phyloP scores from a whole-genome alignment of 2,329 filamentous ascomycete genomes.

The Botryotinia narcissicola region DNA sequence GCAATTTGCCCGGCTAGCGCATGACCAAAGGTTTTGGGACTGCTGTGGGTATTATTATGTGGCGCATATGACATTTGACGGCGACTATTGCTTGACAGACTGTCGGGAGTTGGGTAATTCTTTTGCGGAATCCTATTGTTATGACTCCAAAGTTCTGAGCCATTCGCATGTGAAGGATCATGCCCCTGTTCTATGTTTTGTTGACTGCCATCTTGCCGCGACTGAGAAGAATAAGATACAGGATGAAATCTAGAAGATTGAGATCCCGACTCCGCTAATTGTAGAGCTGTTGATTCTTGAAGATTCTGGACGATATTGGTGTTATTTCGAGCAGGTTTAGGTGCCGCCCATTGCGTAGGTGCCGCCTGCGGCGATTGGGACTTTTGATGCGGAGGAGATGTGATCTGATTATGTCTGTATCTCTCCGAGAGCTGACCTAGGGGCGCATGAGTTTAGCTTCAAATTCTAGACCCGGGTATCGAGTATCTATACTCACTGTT shows the following conservation, averaged over 20 bases:
- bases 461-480: not conserved
- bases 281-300: slow-evolving; percentile 13
- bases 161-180: slow-evolving; percentile 2
- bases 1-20: not conserved
- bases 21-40: slow-evolving; percentile 9
- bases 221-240: slow-evolving; percentile 13
- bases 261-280: slow-evolving; percentile 5
- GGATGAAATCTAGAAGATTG: slow-evolving; percentile 6
- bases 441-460: not conserved
- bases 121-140: slow-evolving; percentile 17
- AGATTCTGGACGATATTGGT: slow-evolving; percentile 19
- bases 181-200: slow-evolving; percentile 11
- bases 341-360: slow-evolving; percentile 19
- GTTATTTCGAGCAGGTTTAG: slow-evolving; percentile 18
- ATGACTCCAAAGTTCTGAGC: slow-evolving; percentile 13
- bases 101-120: slow-evolving; percentile 19
- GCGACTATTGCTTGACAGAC: slow-evolving; percentile 18
- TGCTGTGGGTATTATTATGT: slow-evolving; percentile 12
- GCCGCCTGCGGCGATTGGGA: slow-evolving; percentile 16
- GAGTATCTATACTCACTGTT: slow-evolving; percentile 5
- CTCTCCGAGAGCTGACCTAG: slow-evolving; percentile 17
- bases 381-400: not conserved
- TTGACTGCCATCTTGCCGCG: slow-evolving; percentile 9
- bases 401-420: slow-evolving; percentile 18
- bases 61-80: slow-evolving; percentile 17